A percentile compares a stretch with the other conserved stretches of the same genome.
phyloP scores from a whole-genome alignment of 257 asterid species.

The Haberlea rhodopensis region DNA sequence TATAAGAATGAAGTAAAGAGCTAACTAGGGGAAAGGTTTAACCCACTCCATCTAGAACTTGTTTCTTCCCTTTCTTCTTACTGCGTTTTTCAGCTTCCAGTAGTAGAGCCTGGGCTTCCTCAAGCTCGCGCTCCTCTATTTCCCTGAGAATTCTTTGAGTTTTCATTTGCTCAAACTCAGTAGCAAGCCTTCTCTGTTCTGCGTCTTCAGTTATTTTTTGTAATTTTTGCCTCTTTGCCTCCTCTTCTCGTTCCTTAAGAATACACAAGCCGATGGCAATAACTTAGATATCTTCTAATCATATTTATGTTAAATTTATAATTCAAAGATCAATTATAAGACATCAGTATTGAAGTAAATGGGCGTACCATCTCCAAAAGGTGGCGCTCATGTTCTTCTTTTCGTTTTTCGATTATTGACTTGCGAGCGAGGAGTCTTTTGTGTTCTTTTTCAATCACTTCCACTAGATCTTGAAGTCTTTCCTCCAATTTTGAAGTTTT shows the following conservation, averaged over 20 bases:
- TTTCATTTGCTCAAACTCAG: slow-evolving; percentile 75
- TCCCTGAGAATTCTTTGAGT: slow-evolving; percentile 74
- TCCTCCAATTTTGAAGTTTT: slow-evolving; percentile 49
- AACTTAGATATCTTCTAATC: slow-evolving; percentile 2
- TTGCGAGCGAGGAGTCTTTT: slow-evolving; percentile 89
- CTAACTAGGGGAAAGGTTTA: slow-evolving; percentile 6
- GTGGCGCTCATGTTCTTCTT: slow-evolving; percentile 93
- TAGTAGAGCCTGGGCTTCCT: slow-evolving; percentile 70
- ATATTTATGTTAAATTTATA: background rate
- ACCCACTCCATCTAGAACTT: slow-evolving; percentile 75
- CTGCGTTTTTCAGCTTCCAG: slow-evolving; percentile 57
- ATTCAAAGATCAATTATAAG: background rate
- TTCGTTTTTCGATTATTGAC: slow-evolving; percentile 81
- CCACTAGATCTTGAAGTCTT: slow-evolving; percentile 52
- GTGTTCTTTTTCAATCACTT: slow-evolving; percentile 82
- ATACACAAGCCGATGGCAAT: slow-evolving; percentile 7
- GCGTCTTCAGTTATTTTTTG: slow-evolving; percentile 79
- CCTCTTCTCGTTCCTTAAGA: slow-evolving; percentile 85
- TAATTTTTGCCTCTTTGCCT: slow-evolving; percentile 60
- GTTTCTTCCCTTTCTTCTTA: slow-evolving; percentile 76
- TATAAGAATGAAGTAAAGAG: background rate
- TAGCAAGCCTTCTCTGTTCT: slow-evolving; percentile 71
- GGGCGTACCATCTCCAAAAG: slow-evolving; percentile 77
- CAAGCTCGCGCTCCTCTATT: slow-evolving; percentile 84
- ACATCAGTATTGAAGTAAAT: slow-evolving; percentile 12